Evolutionary conservation across 176 grass and related monocot species (phyloP).

Genomic region (Urochloa ruziziensis): DNA sequence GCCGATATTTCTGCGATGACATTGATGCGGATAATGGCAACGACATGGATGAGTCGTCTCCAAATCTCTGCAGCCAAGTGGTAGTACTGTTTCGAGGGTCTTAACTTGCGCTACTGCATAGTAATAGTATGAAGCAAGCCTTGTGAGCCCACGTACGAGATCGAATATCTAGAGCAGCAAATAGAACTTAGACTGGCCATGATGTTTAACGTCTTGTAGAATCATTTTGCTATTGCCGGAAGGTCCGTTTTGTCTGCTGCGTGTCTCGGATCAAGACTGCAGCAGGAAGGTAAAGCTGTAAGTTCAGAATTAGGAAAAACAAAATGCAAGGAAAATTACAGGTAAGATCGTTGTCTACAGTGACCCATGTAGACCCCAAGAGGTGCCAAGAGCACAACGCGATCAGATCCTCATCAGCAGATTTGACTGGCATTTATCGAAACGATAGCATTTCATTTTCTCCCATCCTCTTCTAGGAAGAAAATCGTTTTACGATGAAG

Average conservation of each 20-base stretch:
- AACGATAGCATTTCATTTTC: neutral
- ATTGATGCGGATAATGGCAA: neutral
- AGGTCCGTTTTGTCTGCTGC: neutral
- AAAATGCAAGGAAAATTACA: neutral
- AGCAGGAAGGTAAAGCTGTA: neutral
- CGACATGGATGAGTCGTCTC: neutral
- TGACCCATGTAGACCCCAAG: neutral
- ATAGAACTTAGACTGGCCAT: neutral
- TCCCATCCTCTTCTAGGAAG: neutral
- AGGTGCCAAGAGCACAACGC: neutral
- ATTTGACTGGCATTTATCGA: neutral
- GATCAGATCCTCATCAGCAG: neutral
- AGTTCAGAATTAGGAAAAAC: neutral
- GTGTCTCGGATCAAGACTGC: neutral
- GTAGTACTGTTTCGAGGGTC: neutral
- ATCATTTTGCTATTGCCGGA: neutral
- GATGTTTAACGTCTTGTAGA: neutral
- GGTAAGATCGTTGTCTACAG: neutral
- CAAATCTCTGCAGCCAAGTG: neutral
- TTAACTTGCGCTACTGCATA: too few species aligned
- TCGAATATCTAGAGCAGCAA: neutral
- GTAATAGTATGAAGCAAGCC: too few species aligned
- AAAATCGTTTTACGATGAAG: neutral
- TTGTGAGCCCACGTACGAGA: neutral
- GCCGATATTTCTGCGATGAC: neutral